These are phyloP conservation scores for Ophiostoma quercus DNA, from an alignment of 2,329 filamentous ascomycete species.

Conservation along the genomic window DNA sequence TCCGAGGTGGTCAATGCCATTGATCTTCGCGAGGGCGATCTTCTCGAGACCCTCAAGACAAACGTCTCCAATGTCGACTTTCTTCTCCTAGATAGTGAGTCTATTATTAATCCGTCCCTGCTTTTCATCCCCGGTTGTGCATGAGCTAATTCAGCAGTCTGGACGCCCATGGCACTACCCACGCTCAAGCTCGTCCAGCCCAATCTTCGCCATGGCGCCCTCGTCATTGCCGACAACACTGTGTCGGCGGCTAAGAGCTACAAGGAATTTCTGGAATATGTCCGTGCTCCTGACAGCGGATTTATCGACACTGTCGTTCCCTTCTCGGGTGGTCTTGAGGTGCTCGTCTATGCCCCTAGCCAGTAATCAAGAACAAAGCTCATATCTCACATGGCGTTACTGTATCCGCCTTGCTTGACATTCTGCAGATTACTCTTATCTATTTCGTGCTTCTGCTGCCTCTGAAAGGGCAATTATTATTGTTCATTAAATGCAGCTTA, in stretches of 20 bases:
- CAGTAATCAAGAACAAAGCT: not conserved
- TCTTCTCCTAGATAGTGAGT: not conserved
- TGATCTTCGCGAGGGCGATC: not conserved
- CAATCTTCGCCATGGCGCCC: not conserved
- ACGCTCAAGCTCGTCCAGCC: constrained; percentile 5
- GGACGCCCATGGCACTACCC: not conserved
- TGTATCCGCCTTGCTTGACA: too few species aligned
- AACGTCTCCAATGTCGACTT: not conserved
- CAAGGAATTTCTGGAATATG: not conserved
- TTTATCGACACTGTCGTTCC: not conserved
- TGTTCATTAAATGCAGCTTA: too few species aligned
- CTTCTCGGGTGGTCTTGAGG: not conserved
- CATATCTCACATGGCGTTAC: too few species aligned
- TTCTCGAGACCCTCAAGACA: not conserved
- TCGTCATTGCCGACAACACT: not conserved
- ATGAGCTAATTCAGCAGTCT: not conserved
- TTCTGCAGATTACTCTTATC: too few species aligned
- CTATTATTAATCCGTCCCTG: not conserved
- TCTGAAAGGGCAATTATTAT: too few species aligned
- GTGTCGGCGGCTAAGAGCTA: not conserved
- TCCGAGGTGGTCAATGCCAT: constrained; percentile 29
- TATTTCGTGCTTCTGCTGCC: too few species aligned
- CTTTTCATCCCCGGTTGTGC: not conserved
- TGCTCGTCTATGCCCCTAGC: not conserved
- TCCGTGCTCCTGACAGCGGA: not conserved